These are phyloP conservation scores for Lunularia cruciata DNA, from an alignment of 225 moss, liverwort and hornwort species.

Conservation along the genomic window DNA sequence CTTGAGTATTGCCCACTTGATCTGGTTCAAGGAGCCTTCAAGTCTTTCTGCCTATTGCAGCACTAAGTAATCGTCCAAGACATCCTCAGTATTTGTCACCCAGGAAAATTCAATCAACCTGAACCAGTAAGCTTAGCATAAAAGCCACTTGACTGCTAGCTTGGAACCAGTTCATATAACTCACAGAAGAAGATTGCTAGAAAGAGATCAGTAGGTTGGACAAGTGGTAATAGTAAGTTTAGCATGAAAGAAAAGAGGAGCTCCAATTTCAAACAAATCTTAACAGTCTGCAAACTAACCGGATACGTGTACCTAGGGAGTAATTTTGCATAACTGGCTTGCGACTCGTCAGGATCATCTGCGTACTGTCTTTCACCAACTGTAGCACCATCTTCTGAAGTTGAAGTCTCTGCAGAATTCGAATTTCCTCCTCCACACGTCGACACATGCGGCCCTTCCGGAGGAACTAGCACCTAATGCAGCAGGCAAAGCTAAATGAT, in stretches of 20 bases:
- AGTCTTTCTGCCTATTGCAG: too few species aligned
- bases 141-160: too few species aligned
- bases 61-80: too few species aligned
- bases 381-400: not conserved
- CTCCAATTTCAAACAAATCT: too few species aligned
- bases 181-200: too few species aligned
- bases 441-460: not conserved
- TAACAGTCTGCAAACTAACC: conserved; percentile 16
- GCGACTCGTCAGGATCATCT: conserved; percentile 1
- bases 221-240: not conserved
- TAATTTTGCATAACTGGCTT: conserved; percentile 30
- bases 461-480: conserved; percentile 1
- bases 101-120: too few species aligned
- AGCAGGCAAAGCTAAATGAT: not conserved
- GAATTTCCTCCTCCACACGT: not conserved
- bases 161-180: too few species aligned
- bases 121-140: too few species aligned
- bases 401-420: not conserved
- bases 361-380: conserved; percentile 1
- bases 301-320: conserved; percentile 35
- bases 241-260: not conserved
- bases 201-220: too few species aligned
- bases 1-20: too few species aligned
- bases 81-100: too few species aligned
- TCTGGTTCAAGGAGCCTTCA: too few species aligned